Evolutionary conservation across 768 basidiomycete species (phyloP).

Genomic region (Mycena vulgaris): DNA sequence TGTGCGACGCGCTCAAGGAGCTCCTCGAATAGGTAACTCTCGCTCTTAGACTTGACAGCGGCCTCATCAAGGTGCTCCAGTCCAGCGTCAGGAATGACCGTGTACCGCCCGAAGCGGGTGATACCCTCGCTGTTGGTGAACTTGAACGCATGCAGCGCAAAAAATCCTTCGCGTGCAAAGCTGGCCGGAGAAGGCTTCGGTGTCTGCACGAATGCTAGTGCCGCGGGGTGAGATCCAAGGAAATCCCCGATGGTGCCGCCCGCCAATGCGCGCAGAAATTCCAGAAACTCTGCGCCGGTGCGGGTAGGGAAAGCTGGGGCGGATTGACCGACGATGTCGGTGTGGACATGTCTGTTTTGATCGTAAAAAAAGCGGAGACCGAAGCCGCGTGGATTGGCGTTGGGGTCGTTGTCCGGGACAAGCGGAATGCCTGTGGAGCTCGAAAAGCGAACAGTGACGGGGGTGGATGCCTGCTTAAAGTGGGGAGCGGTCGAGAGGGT

Average conservation of each 20-base stretch:
- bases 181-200: conserved; percentile 39
- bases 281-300: conserved; percentile 39
- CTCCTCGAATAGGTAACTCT: conserved; percentile 40
- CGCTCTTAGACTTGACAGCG: conserved; percentile 30
- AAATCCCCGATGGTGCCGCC: conserved; percentile 35
- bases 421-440: conserved; percentile 39
- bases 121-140: conserved; percentile 37
- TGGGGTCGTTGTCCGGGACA: conserved; percentile 40
- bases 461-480: conserved; percentile 35
- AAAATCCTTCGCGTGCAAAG: conserved; percentile 37
- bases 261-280: conserved; percentile 39
- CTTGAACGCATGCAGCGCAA: conserved; percentile 39
- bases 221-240: conserved; percentile 36
- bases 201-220: conserved; percentile 37
- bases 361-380: conserved; percentile 40
- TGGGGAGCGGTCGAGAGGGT: conserved; percentile 37
- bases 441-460: conserved; percentile 39
- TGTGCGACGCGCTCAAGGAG: conserved; percentile 30
- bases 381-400: conserved; percentile 40
- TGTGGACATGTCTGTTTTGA: conserved; percentile 38
- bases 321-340: conserved; percentile 39
- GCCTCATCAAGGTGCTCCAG: conserved; percentile 39
- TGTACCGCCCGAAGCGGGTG: conserved; percentile 38
- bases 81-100: conserved; percentile 37
- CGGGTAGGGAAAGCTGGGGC: conserved; percentile 38